phyloP scores from a whole-genome alignment of 495 filamentous ascomycete species.

The Articulospora tetracladia region DNA sequence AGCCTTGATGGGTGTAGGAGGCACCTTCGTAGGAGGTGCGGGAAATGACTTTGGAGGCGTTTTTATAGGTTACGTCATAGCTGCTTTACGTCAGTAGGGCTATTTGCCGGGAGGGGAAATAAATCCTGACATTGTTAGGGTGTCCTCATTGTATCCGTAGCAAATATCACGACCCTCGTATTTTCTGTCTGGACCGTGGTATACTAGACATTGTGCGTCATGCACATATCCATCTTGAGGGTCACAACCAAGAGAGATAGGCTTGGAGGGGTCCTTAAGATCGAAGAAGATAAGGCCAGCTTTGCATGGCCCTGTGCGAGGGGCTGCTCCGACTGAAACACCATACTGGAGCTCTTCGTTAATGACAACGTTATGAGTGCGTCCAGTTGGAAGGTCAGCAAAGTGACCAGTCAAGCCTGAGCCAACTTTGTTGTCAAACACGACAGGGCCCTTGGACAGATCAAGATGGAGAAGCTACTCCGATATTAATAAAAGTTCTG shows the following conservation, averaged over 20 bases:
- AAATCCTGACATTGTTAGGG: slow-evolving; percentile 33
- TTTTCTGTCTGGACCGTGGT: slow-evolving; percentile 50
- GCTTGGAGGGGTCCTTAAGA: slow-evolving; percentile 44
- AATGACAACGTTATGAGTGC: slow-evolving; percentile 48
- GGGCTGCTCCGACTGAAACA: slow-evolving; percentile 46
- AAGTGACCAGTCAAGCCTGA: slow-evolving; percentile 36
- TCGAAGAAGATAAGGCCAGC: slow-evolving; percentile 55
- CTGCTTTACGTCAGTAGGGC: not conserved
- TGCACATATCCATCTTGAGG: slow-evolving; percentile 56
- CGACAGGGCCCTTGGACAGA: not conserved
- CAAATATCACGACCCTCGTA: slow-evolving; percentile 54
- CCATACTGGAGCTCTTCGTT: slow-evolving; percentile 48
- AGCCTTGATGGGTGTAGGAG: slow-evolving; percentile 60
- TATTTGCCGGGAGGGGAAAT: not conserved
- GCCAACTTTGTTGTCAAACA: not conserved
- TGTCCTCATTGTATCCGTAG: slow-evolving; percentile 54
- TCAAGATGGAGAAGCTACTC: slow-evolving; percentile 9
- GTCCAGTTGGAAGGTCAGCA: slow-evolving; percentile 39
- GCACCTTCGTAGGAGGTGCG: slow-evolving; percentile 52
- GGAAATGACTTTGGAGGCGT: slow-evolving; percentile 43
- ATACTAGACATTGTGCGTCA: slow-evolving; percentile 58
- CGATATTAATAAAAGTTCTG: not conserved
- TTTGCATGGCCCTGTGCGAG: slow-evolving; percentile 40
- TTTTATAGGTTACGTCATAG: slow-evolving; percentile 56
- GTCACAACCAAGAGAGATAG: slow-evolving; percentile 48